phyloP scores from a whole-genome alignment of 2,329 filamentous ascomycete species.

The Arthrobotrys conoides region DNA sequence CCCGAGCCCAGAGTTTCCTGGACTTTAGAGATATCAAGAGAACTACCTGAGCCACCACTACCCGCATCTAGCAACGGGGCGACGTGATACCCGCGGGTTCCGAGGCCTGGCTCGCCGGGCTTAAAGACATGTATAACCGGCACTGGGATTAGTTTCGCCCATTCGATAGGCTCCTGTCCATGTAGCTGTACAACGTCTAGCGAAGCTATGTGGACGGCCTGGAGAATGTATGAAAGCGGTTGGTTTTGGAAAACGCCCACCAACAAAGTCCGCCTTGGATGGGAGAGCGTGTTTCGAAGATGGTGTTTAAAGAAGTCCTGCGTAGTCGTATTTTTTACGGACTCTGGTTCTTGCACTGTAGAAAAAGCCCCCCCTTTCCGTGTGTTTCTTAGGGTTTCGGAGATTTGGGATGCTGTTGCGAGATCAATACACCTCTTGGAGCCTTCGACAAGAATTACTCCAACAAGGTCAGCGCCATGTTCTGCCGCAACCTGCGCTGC shows the following conservation, averaged over 20 bases:
- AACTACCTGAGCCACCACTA: slow-evolving; percentile 82
- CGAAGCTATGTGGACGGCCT: slow-evolving; percentile 80
- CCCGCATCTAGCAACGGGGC: slow-evolving; percentile 90
- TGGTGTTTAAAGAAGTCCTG: slow-evolving; percentile 63
- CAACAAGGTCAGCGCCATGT: slow-evolving; percentile 90
- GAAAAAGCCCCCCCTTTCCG: slow-evolving; percentile 65
- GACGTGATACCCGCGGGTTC: slow-evolving; percentile 79
- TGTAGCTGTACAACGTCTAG: slow-evolving; percentile 95
- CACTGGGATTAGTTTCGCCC: slow-evolving; percentile 88
- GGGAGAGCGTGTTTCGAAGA: slow-evolving; percentile 72
- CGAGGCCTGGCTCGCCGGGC: slow-evolving; percentile 72
- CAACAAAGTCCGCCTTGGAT: slow-evolving; percentile 77
- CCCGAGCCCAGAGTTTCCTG: slow-evolving; percentile 78
- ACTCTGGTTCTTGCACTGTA: slow-evolving; percentile 65
- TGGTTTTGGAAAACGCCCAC: slow-evolving; percentile 97
- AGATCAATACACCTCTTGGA: slow-evolving; percentile 84
- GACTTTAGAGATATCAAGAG: slow-evolving; percentile 80
- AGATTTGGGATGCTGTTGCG: slow-evolving; percentile 84
- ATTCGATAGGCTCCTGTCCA: slow-evolving; percentile 91
- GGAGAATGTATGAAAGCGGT: slow-evolving; percentile 83
- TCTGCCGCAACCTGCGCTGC: slow-evolving; percentile 84
- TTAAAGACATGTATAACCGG: slow-evolving; percentile 90
- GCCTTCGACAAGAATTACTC: slow-evolving; percentile 89
- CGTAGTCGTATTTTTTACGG: slow-evolving; percentile 34
- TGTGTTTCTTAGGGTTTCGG: slow-evolving; percentile 78